Base-by-base conservation (phyloP, 306 rosid species). In the Dalbergia cultrata region DNA sequence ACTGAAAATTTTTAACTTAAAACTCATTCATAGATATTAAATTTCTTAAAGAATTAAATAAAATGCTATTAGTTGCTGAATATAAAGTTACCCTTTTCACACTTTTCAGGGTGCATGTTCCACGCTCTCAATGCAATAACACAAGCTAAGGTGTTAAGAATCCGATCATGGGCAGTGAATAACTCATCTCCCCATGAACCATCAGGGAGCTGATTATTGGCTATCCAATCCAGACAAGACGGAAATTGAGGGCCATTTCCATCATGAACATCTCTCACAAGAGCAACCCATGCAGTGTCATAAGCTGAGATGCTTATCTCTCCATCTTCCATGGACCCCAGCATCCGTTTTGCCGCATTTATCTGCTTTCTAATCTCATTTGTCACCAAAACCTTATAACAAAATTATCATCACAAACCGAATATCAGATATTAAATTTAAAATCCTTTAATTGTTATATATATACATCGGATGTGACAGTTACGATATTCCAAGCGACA, bases 221-320 rank as follows among this genome's bases (percentile, higher is more conserved):
- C 90, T 13, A 93, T 93, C 98, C 98, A 93, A 17, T 83, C 74
- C n/a, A 91, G 88, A 39, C 89, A 52, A 1, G 91, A 83, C 0
- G 93, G 97, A 84, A 91, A 93, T 10, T 81, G 90, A 13, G 98
- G 98, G 1, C 11, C 33, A 11, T 77, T 84, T 34, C 78, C 87
- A 12, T 80, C 61, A 31, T 5, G 0, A 57, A 83, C 59, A 19
- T 88, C 84, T 59, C 72, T 82, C 3, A 91, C 87, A 0, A 93
- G 86, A 7, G 90, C 93, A 33, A 90, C 95, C 98, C 98, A 93
- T 4, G 98, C 98, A 5, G 98, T 93, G 90, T 91, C 98, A 77
- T 93, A 93, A 8, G 98, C 91, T 9, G 98, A 93, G 3, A 90
- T 76, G 79, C 87, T 90, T 67, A 91, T 93, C 78, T 93, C 97